Percentiles rank a stretch among this genome's conserved stretches.
Evolutionary conservation across 1,284 basidiomycete genomes (phyloP).

Genomic region (Volvariella volvacea): DNA sequence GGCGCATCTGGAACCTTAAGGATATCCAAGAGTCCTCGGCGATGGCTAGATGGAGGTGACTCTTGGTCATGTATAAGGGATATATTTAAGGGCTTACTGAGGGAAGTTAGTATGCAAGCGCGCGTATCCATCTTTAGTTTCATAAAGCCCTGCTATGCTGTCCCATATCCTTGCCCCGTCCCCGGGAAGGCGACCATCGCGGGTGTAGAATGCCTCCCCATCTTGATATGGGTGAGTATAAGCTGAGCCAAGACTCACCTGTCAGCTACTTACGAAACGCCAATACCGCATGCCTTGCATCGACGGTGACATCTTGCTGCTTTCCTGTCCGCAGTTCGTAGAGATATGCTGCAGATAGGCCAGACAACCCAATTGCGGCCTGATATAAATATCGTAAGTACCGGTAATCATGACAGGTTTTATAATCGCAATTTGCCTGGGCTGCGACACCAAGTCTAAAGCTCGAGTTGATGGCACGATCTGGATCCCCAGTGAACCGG

Average conservation of each 20-base stretch:
- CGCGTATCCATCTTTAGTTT: constrained; percentile 45
- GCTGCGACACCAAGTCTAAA: constrained; percentile 44
- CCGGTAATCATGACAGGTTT: constrained; percentile 1
- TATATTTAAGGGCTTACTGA: constrained; percentile 33
- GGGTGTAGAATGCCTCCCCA: constrained; percentile 43
- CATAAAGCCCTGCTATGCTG: constrained; percentile 45
- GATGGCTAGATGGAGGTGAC: constrained; percentile 32
- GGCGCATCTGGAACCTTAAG: constrained; percentile 30
- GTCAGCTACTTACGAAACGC: constrained; percentile 46
- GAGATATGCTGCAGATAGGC: constrained; percentile 45
- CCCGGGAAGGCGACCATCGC: constrained; percentile 31
- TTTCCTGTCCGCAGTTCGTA: constrained; percentile 39
- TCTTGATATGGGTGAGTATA: constrained; percentile 23
- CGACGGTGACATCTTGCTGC: constrained; percentile 43
- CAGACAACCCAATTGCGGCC: constrained; percentile 48
- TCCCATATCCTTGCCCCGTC: constrained; percentile 35
- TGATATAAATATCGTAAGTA: constrained; percentile 13
- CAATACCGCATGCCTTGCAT: constrained; percentile 50
- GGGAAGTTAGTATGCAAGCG: constrained; percentile 62
- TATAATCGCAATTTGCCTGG: constrained; percentile 29
- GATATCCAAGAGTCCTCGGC: constrained; percentile 34
- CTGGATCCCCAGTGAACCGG: constrained; percentile 28
- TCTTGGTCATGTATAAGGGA: background rate
- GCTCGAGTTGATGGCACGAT: constrained; percentile 39
- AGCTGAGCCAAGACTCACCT: background rate